phyloP scores from a whole-genome alignment of 345 rosid species.

The Gossypium ekmanianum region DNA sequence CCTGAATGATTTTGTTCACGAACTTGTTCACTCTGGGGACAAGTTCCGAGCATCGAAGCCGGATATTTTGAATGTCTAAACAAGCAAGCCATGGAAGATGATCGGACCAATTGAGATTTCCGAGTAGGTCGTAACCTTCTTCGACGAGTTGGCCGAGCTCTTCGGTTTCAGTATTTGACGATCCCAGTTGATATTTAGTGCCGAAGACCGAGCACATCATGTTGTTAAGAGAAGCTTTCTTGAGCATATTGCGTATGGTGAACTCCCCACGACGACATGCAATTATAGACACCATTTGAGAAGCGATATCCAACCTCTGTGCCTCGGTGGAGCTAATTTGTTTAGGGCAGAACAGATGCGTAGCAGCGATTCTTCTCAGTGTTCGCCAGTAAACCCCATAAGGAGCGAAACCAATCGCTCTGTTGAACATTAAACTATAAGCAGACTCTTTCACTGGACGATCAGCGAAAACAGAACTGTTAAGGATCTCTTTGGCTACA shows the following conservation, averaged over 20 bases:
- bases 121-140: constrained; percentile 61
- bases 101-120: constrained; percentile 63
- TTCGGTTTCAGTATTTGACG: constrained; percentile 30
- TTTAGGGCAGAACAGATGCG: constrained; percentile 58
- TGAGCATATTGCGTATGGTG: constrained; percentile 46
- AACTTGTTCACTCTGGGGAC: constrained; percentile 65
- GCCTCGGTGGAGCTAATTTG: constrained; percentile 45
- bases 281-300: constrained; percentile 44
- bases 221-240: constrained; percentile 60
- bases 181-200: constrained; percentile 36
- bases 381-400: constrained; percentile 77
- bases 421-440: constrained; percentile 59
- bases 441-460: constrained; percentile 81
- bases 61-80: constrained; percentile 61
- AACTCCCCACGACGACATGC: constrained; percentile 18
- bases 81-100: constrained; percentile 62
- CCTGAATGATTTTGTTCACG: constrained; percentile 41
- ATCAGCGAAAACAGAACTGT: constrained; percentile 58
- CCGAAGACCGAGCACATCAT: constrained; percentile 80
- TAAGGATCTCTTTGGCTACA: constrained; percentile 63
- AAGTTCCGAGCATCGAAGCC: constrained; percentile 57
- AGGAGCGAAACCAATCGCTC: constrained; percentile 82
- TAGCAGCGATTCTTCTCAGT: constrained; percentile 50
- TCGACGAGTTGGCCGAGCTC: constrained; percentile 49
- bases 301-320: constrained; percentile 40